A percentile compares a stretch with the other conserved stretches of the same genome.
Conservation (phyloP, 768 basidiomycete genomes). For the Holtermanniella nyarrowii region DNA sequence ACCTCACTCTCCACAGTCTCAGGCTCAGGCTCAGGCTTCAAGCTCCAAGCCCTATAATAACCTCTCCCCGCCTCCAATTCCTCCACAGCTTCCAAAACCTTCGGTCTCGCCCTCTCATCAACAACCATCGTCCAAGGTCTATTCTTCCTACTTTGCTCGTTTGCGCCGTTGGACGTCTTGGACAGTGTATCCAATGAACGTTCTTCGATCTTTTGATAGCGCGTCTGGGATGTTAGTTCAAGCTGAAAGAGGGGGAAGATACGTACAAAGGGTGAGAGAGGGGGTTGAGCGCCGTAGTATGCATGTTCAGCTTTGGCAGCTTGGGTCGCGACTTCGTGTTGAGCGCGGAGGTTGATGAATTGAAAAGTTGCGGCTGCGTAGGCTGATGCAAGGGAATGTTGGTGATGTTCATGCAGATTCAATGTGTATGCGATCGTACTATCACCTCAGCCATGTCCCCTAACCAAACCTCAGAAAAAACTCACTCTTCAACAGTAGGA, state of each 20-base stretch:
- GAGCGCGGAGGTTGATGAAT: constrained; percentile 77
- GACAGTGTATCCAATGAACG: neutral
- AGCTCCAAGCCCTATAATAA: neutral
- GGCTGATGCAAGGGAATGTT: constrained; percentile 59
- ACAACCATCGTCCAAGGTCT: neutral
- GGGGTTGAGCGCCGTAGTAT: constrained; percentile 58
- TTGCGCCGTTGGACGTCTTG: neutral
- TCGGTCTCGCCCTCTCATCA: neutral
- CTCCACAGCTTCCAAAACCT: neutral
- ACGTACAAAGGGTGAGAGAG: constrained; percentile 30
- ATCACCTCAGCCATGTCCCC: constrained; percentile 1
- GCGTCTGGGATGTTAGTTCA: neutral
- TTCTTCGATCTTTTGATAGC: neutral
- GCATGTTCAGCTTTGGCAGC: constrained; percentile 75
- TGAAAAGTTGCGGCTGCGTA: constrained; percentile 71
- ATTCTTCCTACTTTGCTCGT: neutral
- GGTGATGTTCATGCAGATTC: constrained; percentile 61
- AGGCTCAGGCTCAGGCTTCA: no score
- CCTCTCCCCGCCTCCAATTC: neutral
- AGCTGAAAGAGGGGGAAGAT: neutral
- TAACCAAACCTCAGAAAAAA: constrained; percentile 9
- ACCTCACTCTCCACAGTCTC: neutral
- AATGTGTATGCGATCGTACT: constrained; percentile 74
- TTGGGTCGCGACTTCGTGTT: constrained; percentile 63
- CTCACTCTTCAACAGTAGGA: constrained; percentile 85